Evolutionary conservation across 495 filamentous ascomycete species (phyloP), one percentile per base, ranked within the genome.

Genomic region (Cercophora samala): DNA sequence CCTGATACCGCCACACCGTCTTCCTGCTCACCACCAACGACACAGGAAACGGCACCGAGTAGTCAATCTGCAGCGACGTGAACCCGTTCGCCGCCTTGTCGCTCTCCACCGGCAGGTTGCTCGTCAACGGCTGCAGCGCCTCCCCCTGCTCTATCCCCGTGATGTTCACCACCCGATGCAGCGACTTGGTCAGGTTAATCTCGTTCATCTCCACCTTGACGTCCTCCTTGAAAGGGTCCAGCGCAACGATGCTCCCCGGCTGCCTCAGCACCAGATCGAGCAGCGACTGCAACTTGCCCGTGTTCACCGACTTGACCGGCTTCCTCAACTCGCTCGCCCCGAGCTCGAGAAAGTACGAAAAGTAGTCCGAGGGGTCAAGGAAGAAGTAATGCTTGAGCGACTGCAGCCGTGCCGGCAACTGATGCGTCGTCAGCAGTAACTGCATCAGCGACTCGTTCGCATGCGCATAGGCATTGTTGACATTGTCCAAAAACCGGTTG

Each of bases 351-450:
- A 99, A 99, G 76, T 97, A 96, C 15, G 92, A 90, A 79, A 99
- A 99, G 77, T 97, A 99, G 73, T 99, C 95, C 1, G 95, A 97
- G 3, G 93, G 89, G 69, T 98, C 94, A 53, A 98, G 87, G 85
- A 99, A 99, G 79, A 97, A 99, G 79, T 99, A 99, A 76, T 98
- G 96, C 78, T 99, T 99, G 22, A 99, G 79, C 3, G 93, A 97
- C 21, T 89, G 85, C 51, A 99, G 83, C 56, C 95, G 85, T 19
- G 90, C 91, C 0, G 93, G 93, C 22, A 99, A 86, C 5, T 88
- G 90, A 74, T 99, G 95, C 9, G 95, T 94, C 0, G 94, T 97
- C 9, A 99, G 82, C 13, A 99, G 89, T 4, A 99, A 84, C 61
- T 92, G 88, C 74, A 99, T 86, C n/a, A 99, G 82, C 3, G 93